Conservation (phyloP, 139 green algal genomes). For the Choricystis sp. region DNA sequence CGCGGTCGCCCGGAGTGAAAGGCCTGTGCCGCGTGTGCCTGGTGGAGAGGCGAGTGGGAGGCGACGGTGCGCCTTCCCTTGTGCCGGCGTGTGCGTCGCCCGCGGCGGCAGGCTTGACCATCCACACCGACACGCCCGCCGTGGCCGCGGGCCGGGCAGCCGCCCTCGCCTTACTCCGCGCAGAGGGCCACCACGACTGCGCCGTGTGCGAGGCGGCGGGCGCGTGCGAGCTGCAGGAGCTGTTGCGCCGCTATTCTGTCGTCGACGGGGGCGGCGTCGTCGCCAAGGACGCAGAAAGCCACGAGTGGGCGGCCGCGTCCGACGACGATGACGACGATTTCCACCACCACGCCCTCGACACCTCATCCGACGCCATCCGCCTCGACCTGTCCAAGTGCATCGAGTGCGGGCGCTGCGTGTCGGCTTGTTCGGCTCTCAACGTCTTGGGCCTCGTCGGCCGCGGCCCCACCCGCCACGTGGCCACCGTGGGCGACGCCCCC, state of each 20-base stretch:
- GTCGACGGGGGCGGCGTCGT: neutral
- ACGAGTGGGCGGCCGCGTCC: neutral
- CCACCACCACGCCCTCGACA: too few species aligned
- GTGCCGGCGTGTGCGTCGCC: neutral
- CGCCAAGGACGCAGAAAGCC: neutral
- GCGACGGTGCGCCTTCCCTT: neutral
- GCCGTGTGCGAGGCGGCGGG: neutral
- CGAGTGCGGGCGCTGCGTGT: neutral
- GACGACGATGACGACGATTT: neutral
- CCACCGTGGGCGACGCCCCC: neutral
- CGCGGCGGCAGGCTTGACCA: neutral
- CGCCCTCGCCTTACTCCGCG: neutral
- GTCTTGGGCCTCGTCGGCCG: neutral
- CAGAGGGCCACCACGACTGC: neutral
- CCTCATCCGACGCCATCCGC: neutral
- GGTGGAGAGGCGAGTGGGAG: neutral
- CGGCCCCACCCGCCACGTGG: too few species aligned
- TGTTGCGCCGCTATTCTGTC: neutral
- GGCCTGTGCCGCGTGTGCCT: neutral
- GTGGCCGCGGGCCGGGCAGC: neutral
- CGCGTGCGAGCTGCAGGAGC: neutral
- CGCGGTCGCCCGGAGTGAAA: too few species aligned
- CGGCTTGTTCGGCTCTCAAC: neutral
- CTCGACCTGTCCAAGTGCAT: neutral
- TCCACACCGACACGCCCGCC: neutral